Percentiles rank a stretch among this genome's conserved stretches.
These are phyloP conservation scores for Thelonectria blattea DNA, from an alignment of 2,329 filamentous ascomycete genomes.

Conservation along the genomic window DNA sequence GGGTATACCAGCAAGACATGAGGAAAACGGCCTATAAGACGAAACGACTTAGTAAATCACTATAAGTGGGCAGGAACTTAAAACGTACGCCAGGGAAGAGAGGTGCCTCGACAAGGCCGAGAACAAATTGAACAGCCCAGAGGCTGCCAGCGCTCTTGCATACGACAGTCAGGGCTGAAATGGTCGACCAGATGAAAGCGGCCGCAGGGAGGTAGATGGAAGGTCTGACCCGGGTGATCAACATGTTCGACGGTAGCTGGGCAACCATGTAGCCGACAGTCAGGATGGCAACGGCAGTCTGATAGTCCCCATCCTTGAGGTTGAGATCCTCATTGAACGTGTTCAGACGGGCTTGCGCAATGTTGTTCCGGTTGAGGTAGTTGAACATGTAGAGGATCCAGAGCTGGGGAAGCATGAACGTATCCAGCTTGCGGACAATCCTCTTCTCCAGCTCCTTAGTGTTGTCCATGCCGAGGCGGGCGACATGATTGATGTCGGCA, in stretches of 20 bases:
- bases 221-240: conserved; percentile 25
- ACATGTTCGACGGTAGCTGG: conserved; percentile 25
- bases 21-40: conserved; percentile 19
- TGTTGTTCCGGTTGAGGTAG: conserved; percentile 30
- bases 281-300: conserved; percentile 37
- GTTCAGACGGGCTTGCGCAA: conserved; percentile 33
- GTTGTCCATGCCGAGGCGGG: conserved; percentile 19
- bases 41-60: not conserved
- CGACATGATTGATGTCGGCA: conserved; percentile 26
- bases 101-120: conserved; percentile 35
- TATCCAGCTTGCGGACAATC: conserved; percentile 27
- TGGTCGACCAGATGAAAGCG: conserved; percentile 30
- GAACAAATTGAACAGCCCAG: conserved; percentile 27
- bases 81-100: conserved; percentile 24
- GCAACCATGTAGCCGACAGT: conserved; percentile 32
- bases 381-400: conserved; percentile 35
- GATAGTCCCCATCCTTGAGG: conserved; percentile 16
- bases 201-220: conserved; percentile 28
- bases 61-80: not conserved
- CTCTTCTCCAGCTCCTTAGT: conserved; percentile 32
- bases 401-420: conserved; percentile 29
- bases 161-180: conserved; percentile 31
- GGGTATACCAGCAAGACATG: conserved; percentile 67
- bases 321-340: conserved; percentile 34
- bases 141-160: conserved; percentile 19